Evolutionary conservation across 441 rosid genomes (phyloP).

Genomic region (Geranium incanum): DNA sequence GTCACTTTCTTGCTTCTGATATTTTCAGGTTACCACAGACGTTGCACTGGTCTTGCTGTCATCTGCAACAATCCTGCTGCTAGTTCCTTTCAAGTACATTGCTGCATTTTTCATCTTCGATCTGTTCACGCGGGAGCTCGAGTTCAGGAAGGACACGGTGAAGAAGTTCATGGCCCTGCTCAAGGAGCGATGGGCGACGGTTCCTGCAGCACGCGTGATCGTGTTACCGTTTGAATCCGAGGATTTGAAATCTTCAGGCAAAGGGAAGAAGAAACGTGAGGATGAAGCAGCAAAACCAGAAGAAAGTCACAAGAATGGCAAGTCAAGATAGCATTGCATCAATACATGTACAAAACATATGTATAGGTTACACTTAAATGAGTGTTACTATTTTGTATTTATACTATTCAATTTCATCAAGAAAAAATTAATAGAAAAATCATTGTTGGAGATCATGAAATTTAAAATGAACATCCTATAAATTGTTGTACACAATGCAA

Average conservation of each 20-base stretch:
- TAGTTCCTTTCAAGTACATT: slow-evolving; percentile 78
- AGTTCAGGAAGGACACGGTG: slow-evolving; percentile 74
- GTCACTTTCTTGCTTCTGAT: not conserved
- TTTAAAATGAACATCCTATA: too few species aligned
- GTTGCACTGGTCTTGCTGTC: slow-evolving; percentile 60
- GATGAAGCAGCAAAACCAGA: slow-evolving; percentile 31
- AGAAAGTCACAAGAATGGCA: slow-evolving; percentile 27
- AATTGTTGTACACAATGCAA: too few species aligned
- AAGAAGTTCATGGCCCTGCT: slow-evolving; percentile 44
- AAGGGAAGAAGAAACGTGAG: slow-evolving; percentile 28
- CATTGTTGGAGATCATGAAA: too few species aligned
- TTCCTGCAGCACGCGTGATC: slow-evolving; percentile 76
- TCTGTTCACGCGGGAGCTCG: slow-evolving; percentile 78
- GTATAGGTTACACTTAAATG: too few species aligned
- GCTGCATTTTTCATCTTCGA: slow-evolving; percentile 60
- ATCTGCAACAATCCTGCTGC: slow-evolving; percentile 48
- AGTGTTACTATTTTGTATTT: too few species aligned
- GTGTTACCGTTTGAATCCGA: slow-evolving; percentile 61
- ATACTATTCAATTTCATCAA: too few species aligned
- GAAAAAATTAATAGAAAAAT: too few species aligned
- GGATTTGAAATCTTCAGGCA: slow-evolving; percentile 32
- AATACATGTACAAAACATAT: too few species aligned
- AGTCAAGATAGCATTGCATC: slow-evolving; percentile 16
- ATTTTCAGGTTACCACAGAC: slow-evolving; percentile 68
- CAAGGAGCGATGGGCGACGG: slow-evolving; percentile 78